A percentile compares a stretch with the other conserved stretches of the same genome.
phyloP scores from a whole-genome alignment of 2,329 filamentous ascomycete species.

The Rhytidhysteron rufulum region DNA sequence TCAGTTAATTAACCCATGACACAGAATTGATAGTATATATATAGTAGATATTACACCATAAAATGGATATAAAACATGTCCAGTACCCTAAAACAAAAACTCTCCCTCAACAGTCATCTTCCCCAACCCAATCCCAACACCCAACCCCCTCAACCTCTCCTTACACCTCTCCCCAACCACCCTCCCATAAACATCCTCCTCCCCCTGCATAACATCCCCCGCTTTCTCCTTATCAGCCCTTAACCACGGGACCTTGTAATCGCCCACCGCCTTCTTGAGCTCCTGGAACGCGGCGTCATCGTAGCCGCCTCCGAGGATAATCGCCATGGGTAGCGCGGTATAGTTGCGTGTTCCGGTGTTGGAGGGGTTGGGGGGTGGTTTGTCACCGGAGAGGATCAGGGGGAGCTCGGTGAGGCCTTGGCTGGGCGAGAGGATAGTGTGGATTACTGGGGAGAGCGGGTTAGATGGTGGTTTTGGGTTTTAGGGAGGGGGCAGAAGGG shows the following conservation, averaged over 20 bases:
- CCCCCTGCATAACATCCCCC: not conserved
- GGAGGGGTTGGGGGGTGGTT: not conserved
- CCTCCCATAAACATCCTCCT: not conserved
- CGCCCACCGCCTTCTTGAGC: conserved; percentile 6
- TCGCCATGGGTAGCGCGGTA: conserved; percentile 2
- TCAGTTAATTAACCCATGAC: not conserved
- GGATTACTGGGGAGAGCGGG: conserved; percentile 6
- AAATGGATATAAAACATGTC: too few relatives aligned
- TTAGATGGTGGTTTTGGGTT: not conserved
- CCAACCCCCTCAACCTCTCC: not conserved
- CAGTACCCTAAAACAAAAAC: too few relatives aligned
- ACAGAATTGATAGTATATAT: too few relatives aligned
- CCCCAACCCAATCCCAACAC: not conserved
- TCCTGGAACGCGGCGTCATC: conserved; percentile 6
- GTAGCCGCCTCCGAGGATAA: conserved; percentile 5
- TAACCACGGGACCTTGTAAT: conserved; percentile 8
- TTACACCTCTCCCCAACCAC: not conserved
- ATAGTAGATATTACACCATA: too few relatives aligned
- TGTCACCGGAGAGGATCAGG: conserved; percentile 3
- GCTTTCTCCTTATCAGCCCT: conserved; percentile 6
- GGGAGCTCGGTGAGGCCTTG: conserved; percentile 6
- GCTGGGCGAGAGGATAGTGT: conserved; percentile 3
- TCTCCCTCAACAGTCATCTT: not conserved
- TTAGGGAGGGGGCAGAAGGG: not conserved
- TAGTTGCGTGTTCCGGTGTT: conserved; percentile 11